phyloP scores from a whole-genome alignment of 2,329 filamentous ascomycete species.

The Penicillium italicum region DNA sequence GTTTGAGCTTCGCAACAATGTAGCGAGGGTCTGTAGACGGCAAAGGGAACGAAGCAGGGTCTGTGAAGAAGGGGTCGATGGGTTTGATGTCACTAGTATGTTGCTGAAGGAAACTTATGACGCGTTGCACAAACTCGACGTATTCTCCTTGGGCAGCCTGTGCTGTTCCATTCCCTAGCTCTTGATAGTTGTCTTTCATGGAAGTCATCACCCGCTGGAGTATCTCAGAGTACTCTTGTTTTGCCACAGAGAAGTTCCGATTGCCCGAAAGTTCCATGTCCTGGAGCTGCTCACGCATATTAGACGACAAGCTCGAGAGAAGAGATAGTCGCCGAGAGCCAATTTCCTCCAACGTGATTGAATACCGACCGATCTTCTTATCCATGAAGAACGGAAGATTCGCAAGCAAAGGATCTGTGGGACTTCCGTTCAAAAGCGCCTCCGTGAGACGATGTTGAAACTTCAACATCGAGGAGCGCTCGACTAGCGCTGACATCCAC shows the following conservation, averaged over 20 bases:
- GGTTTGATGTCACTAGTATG: constrained; percentile 54
- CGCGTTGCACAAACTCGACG: constrained; percentile 58
- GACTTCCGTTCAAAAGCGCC: constrained; percentile 50
- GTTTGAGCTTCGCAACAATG: constrained; percentile 58
- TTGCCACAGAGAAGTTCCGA: constrained; percentile 35
- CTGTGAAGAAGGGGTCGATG: constrained; percentile 58
- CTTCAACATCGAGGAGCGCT: constrained; percentile 58
- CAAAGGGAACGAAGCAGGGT: constrained; percentile 58
- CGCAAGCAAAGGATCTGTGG: constrained; percentile 47
- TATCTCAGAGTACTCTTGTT: constrained; percentile 49
- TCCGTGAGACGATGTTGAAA: constrained; percentile 58
- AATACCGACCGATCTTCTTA: constrained; percentile 36
- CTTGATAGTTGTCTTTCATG: constrained; percentile 60
- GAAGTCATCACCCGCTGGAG: constrained; percentile 56
- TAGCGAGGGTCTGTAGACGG: constrained; percentile 60
- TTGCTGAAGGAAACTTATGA: constrained; percentile 59
- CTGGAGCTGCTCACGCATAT: constrained; percentile 55
- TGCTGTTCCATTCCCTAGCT: constrained; percentile 41
- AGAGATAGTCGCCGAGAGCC: constrained; percentile 53
- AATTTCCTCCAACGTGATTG: constrained; percentile 53
- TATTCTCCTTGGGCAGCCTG: constrained; percentile 49
- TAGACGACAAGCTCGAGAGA: constrained; percentile 55
- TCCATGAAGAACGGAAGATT: constrained; percentile 57
- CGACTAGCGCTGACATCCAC: constrained; percentile 56
- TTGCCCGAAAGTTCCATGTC: constrained; percentile 31